phyloP scores from a whole-genome alignment of 2,329 filamentous ascomycete species.

The Ophiostoma sp. region DNA sequence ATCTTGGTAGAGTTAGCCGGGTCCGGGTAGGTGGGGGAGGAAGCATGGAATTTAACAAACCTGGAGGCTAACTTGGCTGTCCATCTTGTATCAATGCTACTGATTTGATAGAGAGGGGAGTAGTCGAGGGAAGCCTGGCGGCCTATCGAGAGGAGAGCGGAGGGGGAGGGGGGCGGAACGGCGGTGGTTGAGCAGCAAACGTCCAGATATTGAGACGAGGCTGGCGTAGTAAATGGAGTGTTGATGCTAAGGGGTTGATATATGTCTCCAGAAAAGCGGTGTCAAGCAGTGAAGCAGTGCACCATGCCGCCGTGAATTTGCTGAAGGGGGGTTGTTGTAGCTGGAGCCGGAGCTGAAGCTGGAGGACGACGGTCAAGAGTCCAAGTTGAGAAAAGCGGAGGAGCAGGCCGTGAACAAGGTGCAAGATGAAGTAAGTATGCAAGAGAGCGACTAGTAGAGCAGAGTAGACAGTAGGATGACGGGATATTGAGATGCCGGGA shows the following conservation, averaged over 20 bases:
- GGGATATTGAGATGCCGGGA: neutral
- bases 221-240: neutral
- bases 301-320: slow-evolving; percentile 12
- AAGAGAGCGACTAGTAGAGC: neutral
- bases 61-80: slow-evolving; percentile 23
- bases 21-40: neutral
- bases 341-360: neutral
- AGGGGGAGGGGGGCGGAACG: neutral
- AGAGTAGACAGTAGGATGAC: neutral
- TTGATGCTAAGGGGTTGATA: neutral
- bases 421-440: neutral
- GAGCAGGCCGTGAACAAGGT: neutral
- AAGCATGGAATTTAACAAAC: slow-evolving; percentile 8
- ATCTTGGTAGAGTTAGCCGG: slow-evolving; percentile 50
- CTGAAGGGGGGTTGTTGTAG: neutral
- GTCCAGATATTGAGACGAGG: neutral
- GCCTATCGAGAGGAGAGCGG: slow-evolving; percentile 13
- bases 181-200: slow-evolving; percentile 14
- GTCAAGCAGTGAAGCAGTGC: slow-evolving; percentile 13
- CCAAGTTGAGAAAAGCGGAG: neutral
- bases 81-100: slow-evolving; percentile 12
- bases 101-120: neutral
- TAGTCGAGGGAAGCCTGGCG: slow-evolving; percentile 15
- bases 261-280: neutral
- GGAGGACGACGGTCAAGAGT: neutral